Percentiles rank a stretch among this genome's conserved stretches.
phyloP scores from a whole-genome alignment of 352 stramenopile genomes.

The Phytophthora foliorum region DNA sequence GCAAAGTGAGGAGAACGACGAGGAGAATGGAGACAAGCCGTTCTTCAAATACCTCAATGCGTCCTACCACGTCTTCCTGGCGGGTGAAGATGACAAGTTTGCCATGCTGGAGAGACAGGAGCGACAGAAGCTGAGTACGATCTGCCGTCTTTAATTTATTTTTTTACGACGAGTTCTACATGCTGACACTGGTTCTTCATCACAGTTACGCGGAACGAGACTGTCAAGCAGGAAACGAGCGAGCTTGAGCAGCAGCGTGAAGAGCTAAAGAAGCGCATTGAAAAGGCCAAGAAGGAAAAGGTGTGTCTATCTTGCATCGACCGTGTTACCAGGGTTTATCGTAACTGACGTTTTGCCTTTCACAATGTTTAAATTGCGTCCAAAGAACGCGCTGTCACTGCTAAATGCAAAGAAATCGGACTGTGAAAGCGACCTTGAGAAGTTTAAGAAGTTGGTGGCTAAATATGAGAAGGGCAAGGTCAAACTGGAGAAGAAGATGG shows the following conservation, averaged over 20 bases:
- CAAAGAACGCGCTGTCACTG: constrained; percentile 71
- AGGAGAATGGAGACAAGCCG: constrained; percentile 85
- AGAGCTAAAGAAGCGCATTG: constrained; percentile 72
- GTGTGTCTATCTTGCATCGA: constrained; percentile 30
- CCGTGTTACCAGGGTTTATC: not conserved
- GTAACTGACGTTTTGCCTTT: not conserved
- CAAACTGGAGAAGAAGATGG: constrained; percentile 90
- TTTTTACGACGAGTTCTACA: not conserved
- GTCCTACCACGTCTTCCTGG: constrained; percentile 95
- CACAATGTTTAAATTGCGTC: constrained; percentile 11
- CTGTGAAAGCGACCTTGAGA: constrained; percentile 90
- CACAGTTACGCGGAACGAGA: constrained; percentile 64
- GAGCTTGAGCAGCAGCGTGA: constrained; percentile 64
- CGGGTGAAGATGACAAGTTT: constrained; percentile 93
- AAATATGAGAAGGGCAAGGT: constrained; percentile 83
- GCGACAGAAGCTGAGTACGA: constrained; percentile 56
- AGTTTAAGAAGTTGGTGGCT: constrained; percentile 92
- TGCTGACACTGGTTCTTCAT: constrained; percentile 13
- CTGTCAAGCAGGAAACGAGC: constrained; percentile 58
- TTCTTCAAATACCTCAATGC: constrained; percentile 97
- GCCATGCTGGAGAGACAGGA: constrained; percentile 88
- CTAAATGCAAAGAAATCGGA: constrained; percentile 90
- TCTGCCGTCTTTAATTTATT: not conserved
- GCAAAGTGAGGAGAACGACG: constrained; percentile 59
- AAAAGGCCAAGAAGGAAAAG: constrained; percentile 77